Conservation (phyloP, 352 stramenopile species). For the Pythium grandisporangium region DNA sequence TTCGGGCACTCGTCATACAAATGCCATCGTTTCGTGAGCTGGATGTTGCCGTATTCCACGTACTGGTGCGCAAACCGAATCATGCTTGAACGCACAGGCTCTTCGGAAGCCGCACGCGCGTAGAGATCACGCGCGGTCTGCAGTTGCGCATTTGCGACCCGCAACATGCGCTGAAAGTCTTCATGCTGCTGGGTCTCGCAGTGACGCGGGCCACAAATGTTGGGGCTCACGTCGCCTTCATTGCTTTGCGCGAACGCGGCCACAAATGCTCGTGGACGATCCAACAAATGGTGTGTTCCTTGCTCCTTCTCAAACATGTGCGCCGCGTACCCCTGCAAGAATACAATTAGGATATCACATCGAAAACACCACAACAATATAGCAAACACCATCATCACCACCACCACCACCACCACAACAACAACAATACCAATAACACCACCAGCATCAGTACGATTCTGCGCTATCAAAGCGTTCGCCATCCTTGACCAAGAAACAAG, state of each 20-base stretch:
- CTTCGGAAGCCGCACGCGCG: constrained; percentile 19
- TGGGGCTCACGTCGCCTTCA: constrained; percentile 90
- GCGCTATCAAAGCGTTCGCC: no score
- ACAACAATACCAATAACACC: no score
- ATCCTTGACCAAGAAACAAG: no score
- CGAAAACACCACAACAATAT: no score
- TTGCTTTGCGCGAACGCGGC: constrained; percentile 92
- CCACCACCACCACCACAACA: neutral
- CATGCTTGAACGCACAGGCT: constrained; percentile 24
- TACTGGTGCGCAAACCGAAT: constrained; percentile 64
- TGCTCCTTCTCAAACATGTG: constrained; percentile 84
- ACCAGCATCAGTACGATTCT: neutral
- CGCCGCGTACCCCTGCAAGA: constrained; percentile 61
- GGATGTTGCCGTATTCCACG: constrained; percentile 62
- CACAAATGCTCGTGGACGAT: constrained; percentile 82
- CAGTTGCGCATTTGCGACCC: constrained; percentile 66
- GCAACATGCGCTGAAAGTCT: constrained; percentile 76
- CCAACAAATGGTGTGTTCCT: constrained; percentile 72
- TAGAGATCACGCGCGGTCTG: constrained; percentile 56
- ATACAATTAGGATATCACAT: neutral
- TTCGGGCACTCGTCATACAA: constrained; percentile 47
- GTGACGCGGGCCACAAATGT: constrained; percentile 76
- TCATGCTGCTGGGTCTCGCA: constrained; percentile 56
- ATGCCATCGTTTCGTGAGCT: constrained; percentile 58
- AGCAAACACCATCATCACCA: neutral